A percentile compares a stretch with the other conserved stretches of the same genome.
Conservation (phyloP, 495 filamentous ascomycete species). For the Aspergillus ellipticus region DNA sequence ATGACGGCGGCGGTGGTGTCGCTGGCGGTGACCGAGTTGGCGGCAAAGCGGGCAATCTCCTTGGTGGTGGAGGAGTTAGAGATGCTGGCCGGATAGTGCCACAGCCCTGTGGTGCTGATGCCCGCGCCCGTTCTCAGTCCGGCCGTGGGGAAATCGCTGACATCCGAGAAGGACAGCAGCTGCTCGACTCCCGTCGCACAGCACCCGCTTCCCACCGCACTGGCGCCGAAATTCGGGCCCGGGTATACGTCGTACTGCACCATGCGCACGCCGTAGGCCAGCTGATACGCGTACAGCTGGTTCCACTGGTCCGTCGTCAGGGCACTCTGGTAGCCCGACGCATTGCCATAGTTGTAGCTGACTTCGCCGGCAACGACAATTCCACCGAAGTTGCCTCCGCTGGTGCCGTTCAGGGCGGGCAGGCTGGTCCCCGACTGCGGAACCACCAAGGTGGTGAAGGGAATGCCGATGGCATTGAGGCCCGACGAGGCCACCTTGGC, state of each 20-base stretch:
- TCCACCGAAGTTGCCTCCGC: conserved; percentile 53
- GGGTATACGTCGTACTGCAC: conserved; percentile 58
- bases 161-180: conserved; percentile 46
- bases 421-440: conserved; percentile 49
- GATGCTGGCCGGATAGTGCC: conserved; percentile 56
- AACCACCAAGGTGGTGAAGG: conserved; percentile 51
- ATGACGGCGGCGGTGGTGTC: conserved; percentile 55
- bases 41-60: conserved; percentile 50
- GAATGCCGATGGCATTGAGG: conserved; percentile 60
- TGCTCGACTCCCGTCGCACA: conserved; percentile 50
- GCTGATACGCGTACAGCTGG: conserved; percentile 54
- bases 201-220: conserved; percentile 38
- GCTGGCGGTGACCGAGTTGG: conserved; percentile 21
- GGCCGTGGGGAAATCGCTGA: conserved; percentile 46
- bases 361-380: conserved; percentile 56
- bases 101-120: conserved; percentile 52
- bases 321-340: conserved; percentile 45
- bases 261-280: conserved; percentile 55
- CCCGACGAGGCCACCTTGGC: conserved; percentile 47
- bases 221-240: conserved; percentile 45
- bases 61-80: conserved; percentile 50
- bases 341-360: conserved; percentile 48
- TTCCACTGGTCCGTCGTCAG: conserved; percentile 56
- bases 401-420: conserved; percentile 45
- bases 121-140: conserved; percentile 46